phyloP scores from a whole-genome alignment of 2,329 filamentous ascomycete genomes.

The Teratosphaeria zuluensis region DNA sequence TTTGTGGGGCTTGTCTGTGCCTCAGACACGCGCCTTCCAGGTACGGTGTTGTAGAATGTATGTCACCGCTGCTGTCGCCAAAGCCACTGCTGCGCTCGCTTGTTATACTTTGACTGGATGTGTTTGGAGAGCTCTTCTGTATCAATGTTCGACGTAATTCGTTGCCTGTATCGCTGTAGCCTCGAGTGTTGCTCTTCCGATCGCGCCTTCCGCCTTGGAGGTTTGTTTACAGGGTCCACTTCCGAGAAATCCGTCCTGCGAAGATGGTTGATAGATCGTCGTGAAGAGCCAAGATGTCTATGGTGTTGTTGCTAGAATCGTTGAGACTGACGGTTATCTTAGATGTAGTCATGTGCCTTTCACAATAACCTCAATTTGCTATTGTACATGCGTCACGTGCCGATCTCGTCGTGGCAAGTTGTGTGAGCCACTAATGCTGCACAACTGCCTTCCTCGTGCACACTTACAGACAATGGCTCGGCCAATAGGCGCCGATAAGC shows the following conservation, averaged over 20 bases:
- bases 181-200: neutral
- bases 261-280: neutral
- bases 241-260: neutral
- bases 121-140: neutral
- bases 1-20: neutral
- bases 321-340: neutral
- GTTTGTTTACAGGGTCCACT: neutral
- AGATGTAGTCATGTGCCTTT: neutral
- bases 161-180: neutral
- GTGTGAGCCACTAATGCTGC: neutral
- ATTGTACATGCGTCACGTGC: neutral
- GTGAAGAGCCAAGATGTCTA: neutral
- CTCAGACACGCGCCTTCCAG: neutral
- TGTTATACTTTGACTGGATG: neutral
- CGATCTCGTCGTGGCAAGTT: neutral
- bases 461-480: neutral
- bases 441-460: neutral
- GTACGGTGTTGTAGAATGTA: neutral
- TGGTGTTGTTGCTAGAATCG: neutral
- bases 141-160: neutral
- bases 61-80: neutral
- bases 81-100: neutral
- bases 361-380: neutral
- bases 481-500: neutral
- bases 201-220: neutral